Conservation (phyloP, 148 eudicot genomes). For the Heliamphora exappendiculata region DNA sequence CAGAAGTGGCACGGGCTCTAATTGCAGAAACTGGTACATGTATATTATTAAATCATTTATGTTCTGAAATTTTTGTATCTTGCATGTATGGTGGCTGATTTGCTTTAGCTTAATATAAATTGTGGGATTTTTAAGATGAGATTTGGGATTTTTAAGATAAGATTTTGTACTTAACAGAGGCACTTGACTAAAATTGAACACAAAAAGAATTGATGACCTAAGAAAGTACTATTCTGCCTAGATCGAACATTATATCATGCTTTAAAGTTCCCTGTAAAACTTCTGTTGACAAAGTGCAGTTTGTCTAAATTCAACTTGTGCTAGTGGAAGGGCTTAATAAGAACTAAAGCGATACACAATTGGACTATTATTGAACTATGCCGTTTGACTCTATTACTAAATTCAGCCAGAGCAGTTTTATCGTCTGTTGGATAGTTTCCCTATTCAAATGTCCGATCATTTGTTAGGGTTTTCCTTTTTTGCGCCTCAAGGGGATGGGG, state of each 20-base stretch:
- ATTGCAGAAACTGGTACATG: conserved; percentile 79
- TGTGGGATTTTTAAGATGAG: background rate
- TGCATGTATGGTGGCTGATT: background rate
- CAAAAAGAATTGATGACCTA: background rate
- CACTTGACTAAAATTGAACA: background rate
- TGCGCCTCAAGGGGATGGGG: too few relatives aligned
- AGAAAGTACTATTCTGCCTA: background rate
- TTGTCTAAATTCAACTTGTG: background rate
- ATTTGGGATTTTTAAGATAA: background rate
- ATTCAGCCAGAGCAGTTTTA: too few relatives aligned
- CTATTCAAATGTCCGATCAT: too few relatives aligned
- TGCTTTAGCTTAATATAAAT: too few relatives aligned
- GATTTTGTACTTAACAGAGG: background rate
- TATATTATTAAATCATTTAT: background rate
- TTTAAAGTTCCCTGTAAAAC: background rate
- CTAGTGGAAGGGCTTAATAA: background rate
- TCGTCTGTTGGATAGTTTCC: too few relatives aligned
- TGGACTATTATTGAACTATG: too few relatives aligned
- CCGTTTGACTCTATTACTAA: too few relatives aligned
- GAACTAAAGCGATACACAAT: too few relatives aligned
- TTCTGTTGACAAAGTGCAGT: background rate
- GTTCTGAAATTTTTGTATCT: background rate
- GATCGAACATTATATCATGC: background rate
- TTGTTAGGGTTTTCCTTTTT: too few relatives aligned
- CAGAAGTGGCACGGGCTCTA: conserved; percentile 72